Evolutionary conservation across 2,329 filamentous ascomycete genomes (phyloP), one percentile per base, ranked within the genome.

Genomic region (Exserohilum turcica): DNA sequence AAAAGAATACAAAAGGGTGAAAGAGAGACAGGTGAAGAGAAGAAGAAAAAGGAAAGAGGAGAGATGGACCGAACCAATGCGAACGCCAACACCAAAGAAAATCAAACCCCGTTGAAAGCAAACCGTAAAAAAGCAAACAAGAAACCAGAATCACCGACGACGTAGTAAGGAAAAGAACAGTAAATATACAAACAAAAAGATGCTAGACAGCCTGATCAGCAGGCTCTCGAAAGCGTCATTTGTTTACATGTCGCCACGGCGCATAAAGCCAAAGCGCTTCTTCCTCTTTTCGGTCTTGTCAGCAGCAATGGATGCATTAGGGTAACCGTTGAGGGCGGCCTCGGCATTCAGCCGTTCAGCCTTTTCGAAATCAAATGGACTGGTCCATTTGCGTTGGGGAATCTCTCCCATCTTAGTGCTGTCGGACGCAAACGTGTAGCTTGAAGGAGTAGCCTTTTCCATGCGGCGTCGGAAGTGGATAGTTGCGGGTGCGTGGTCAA

Each of bases 341-440:
- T 78, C 72, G 4, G 61, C 60, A 49, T 80, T 80, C 60, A 75
- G 57, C 18, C 73, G 62, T 38, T 74, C 75, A 47, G 76, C 77
- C 29, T 70, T 72, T 29, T 75, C 74, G 40, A 73, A 76, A 48
- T 80, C 74, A 49, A 68, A 79, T 5, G 77, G 76, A 48, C 54
- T 67, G 0, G 70, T 67, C 78, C 78, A 80, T 40, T 74, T 72
- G 32, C 74, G 70, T 64, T 78, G 64, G 4, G 78, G 78, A 5
- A 80, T 80, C 58, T 80, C 78, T 37, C 78, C 78, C 7, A 80
- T 66, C 63, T 79, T 79, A 3, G 78, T 80, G 61, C 76, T 77
- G 16, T 75, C 75, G 9, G 76, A 77, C 5, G 76, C 74, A 48
- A 78, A 74, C 1, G 77, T 79, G 49, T 77, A 77, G 32, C 67